phyloP scores from a whole-genome alignment of 495 filamentous ascomycete species.

The Immersiella caudata region DNA sequence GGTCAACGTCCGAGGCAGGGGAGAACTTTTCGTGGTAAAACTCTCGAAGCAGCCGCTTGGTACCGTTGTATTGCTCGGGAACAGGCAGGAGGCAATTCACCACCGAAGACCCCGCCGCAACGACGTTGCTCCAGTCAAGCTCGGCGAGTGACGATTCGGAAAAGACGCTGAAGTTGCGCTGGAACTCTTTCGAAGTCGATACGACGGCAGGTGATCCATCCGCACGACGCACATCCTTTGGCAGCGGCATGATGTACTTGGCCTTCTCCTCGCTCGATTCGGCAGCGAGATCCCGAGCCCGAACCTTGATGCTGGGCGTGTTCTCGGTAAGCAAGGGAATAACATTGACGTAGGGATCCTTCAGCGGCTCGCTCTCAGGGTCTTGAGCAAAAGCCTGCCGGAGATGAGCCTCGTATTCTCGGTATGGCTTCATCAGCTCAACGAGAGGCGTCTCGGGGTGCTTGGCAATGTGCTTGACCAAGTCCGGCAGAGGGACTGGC shows the following conservation, averaged over 20 bases:
- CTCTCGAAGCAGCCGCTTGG: conserved; percentile 66
- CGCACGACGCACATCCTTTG: conserved; percentile 57
- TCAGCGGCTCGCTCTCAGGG: conserved; percentile 57
- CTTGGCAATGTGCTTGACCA: conserved; percentile 50
- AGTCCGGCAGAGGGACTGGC: conserved; percentile 44
- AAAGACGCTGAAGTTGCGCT: conserved; percentile 75
- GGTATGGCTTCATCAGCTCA: conserved; percentile 68
- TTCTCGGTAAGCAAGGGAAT: conserved; percentile 67
- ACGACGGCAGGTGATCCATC: conserved; percentile 68
- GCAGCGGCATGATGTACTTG: conserved; percentile 71
- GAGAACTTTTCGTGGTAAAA: conserved; percentile 80
- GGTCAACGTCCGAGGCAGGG: conserved; percentile 81
- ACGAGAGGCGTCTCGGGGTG: conserved; percentile 57
- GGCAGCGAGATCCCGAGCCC: conserved; percentile 61
- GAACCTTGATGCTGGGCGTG: conserved; percentile 58
- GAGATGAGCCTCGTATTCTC: conserved; percentile 65
- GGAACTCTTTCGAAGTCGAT: conserved; percentile 65
- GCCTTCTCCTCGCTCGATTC: conserved; percentile 63
- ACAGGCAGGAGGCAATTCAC: conserved; percentile 74
- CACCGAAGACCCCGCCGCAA: conserved; percentile 76
- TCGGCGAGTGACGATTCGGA: conserved; percentile 66
- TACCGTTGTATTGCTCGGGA: conserved; percentile 61
- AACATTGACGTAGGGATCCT: conserved; percentile 65
- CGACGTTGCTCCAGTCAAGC: conserved; percentile 75
- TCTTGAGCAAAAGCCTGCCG: conserved; percentile 75